Base-by-base conservation (phyloP, 305 asterid genomes). In the Fraxinus platypoda region DNA sequence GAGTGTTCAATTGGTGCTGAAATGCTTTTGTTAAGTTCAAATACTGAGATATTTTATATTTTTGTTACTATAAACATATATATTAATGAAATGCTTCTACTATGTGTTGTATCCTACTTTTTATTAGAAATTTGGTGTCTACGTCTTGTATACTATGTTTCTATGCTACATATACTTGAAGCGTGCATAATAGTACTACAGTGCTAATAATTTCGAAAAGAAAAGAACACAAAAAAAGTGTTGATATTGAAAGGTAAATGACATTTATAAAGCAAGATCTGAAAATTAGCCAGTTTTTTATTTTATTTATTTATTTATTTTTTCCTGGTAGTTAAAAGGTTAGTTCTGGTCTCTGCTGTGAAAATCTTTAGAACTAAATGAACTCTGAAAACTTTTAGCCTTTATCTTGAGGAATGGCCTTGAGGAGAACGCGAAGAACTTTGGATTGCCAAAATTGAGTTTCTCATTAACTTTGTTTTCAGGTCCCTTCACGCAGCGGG, bases 401-500 rank as follows among this genome's bases (percentile, higher is more conserved):
- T 26, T 28, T 28, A 68, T 11, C 34, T 62, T 62, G 31, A 59
- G 71, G 28, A 59, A 59, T 59, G 31, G 71, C 71, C 30, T 6
- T 49, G 28, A 76, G 34, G 43, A 26, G 38, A 52, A 30, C 28
- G 15, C 1, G 6, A 76, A 11, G 15, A 23, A 0, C 13, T 52
- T 34, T 19, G 68, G 74, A 31, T 74, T 15, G 19, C 77, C 15
- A 8, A 79, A 75, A 66, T 66, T 25, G 75, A 70, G 4, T 28
- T 70, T 70, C 11, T 30, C 23, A 70, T 13, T 30, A 9, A 37
- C 35, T 79, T 28, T 73, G 35, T 52, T 78, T 87, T 57, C 87
- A 93, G 98, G 99, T 80, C 99, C 98, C 4, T 95, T 95, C 85
- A 88, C 98, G 0, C 99, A 95, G 66, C 90, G 97, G 83, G 94